Percentiles rank a stretch among this genome's conserved stretches.
These are phyloP conservation scores for Auxenochlorella pyrenoidosa DNA, from an alignment of 139 green algal genomes.

Conservation along the genomic window DNA sequence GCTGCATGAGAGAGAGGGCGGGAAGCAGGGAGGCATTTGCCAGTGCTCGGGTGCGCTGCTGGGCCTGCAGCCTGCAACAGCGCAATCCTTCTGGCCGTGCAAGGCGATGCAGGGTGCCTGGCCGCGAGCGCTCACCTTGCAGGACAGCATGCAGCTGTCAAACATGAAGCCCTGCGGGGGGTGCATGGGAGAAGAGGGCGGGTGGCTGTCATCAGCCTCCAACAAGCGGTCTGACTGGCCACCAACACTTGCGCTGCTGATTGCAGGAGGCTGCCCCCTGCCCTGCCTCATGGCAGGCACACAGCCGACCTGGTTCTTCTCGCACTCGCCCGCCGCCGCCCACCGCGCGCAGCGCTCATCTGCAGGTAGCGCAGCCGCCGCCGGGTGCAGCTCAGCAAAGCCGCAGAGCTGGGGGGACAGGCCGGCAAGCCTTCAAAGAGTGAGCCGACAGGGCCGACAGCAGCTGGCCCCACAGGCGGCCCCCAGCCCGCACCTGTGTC, in stretches of 20 bases:
- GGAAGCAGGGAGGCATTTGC: too few species aligned
- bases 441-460: too few species aligned
- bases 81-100: too few species aligned
- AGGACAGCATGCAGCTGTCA: constrained; percentile 39
- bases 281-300: background rate
- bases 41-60: too few species aligned
- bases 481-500: background rate
- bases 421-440: too few species aligned
- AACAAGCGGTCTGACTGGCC: background rate
- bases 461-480: too few species aligned
- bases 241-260: background rate
- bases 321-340: constrained; percentile 14
- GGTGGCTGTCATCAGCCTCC: background rate
- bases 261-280: background rate
- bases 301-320: constrained; percentile 15
- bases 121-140: background rate
- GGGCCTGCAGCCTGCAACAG: too few species aligned
- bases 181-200: background rate
- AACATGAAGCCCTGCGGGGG: constrained; percentile 37
- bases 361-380: background rate
- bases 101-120: background rate
- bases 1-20: background rate
- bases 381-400: background rate
- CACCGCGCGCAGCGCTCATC: background rate
- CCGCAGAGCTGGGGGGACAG: background rate